Percentiles rank a stretch among this genome's conserved stretches.
These are phyloP conservation scores for Isoetes taiwanensis DNA, from an alignment of 75 land plant genomes.

Conservation along the genomic window DNA sequence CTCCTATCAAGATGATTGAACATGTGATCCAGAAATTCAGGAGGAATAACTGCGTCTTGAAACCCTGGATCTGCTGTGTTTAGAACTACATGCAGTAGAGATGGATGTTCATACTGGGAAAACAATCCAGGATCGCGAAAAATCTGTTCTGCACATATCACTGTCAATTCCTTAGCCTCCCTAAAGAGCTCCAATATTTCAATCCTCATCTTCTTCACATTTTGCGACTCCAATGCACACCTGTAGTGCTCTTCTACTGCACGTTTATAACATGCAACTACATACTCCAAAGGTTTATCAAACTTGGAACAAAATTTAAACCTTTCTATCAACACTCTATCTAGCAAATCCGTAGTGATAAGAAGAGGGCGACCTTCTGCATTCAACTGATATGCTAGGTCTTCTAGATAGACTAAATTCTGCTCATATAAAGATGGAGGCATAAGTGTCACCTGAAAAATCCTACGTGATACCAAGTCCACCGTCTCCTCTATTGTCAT, in stretches of 20 bases:
- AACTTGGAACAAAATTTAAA: conserved; percentile 26
- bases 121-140: conserved; percentile 68
- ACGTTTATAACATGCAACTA: conserved; percentile 54
- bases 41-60: conserved; percentile 17
- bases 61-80: conserved; percentile 18
- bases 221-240: too few relatives aligned
- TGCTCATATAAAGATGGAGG: conserved; percentile 8
- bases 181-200: conserved; percentile 35
- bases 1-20: conserved; percentile 53
- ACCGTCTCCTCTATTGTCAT: too few relatives aligned
- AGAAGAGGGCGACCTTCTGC: conserved; percentile 51
- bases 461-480: conserved; percentile 62
- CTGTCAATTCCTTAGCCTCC: conserved; percentile 42
- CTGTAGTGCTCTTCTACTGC: conserved; percentile 74
- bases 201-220: conserved; percentile 55
- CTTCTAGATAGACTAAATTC: conserved; percentile 78
- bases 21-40: conserved; percentile 74
- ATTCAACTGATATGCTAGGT: conserved; percentile 69
- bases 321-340: conserved; percentile 61
- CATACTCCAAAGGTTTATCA: conserved; percentile 57
- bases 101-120: conserved; percentile 28
- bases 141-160: conserved; percentile 60
- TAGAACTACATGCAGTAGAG: conserved; percentile 18
- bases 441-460: conserved; percentile 61
- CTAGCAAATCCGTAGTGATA: conserved; percentile 55